phyloP scores from a whole-genome alignment of 2,329 filamentous ascomycete species.

The Colletotrichum lentis region DNA sequence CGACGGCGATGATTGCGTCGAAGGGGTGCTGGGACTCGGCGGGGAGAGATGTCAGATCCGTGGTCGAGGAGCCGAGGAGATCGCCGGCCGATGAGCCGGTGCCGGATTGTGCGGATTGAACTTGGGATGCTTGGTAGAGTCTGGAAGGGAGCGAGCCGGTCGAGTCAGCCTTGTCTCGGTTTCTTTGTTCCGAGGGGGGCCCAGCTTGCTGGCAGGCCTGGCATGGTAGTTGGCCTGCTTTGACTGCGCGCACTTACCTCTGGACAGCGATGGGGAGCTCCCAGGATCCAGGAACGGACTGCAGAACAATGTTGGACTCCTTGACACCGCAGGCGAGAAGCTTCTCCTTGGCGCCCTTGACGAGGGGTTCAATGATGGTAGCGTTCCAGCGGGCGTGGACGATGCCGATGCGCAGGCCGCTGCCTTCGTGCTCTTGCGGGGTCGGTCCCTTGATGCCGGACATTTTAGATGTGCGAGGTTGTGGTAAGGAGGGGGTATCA shows the following conservation, averaged over 20 bases:
- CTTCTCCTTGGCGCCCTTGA: slow-evolving; percentile 80
- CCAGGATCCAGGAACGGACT: slow-evolving; percentile 93
- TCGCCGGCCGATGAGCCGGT: slow-evolving; percentile 74
- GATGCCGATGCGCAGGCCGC: slow-evolving; percentile 86
- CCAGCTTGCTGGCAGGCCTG: background rate
- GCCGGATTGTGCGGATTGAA: slow-evolving; percentile 74
- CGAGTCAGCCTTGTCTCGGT: slow-evolving; percentile 4
- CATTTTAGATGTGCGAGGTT: slow-evolving; percentile 47
- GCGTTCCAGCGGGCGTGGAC: slow-evolving; percentile 96
- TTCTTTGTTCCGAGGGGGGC: background rate
- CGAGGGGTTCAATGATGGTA: slow-evolving; percentile 83
- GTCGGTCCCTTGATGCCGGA: slow-evolving; percentile 65
- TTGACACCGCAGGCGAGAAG: slow-evolving; percentile 82
- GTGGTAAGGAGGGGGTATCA: slow-evolving; percentile 3
- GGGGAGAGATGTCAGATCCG: slow-evolving; percentile 68
- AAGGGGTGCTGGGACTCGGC: slow-evolving; percentile 68
- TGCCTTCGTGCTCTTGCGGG: slow-evolving; percentile 69
- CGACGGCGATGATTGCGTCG: slow-evolving; percentile 93
- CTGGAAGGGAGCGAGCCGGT: slow-evolving; percentile 52
- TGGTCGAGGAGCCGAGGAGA: slow-evolving; percentile 73
- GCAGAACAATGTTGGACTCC: slow-evolving; percentile 85
- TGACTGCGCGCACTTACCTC: slow-evolving; percentile 61
- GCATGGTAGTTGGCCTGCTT: background rate
- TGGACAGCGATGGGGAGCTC: slow-evolving; percentile 92
- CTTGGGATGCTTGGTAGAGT: slow-evolving; percentile 84